Percentiles rank a stretch among this genome's conserved stretches.
These are phyloP conservation scores for Trichoderma sp. DNA, from an alignment of 2,329 filamentous ascomycete species.

Conservation along the genomic window DNA sequence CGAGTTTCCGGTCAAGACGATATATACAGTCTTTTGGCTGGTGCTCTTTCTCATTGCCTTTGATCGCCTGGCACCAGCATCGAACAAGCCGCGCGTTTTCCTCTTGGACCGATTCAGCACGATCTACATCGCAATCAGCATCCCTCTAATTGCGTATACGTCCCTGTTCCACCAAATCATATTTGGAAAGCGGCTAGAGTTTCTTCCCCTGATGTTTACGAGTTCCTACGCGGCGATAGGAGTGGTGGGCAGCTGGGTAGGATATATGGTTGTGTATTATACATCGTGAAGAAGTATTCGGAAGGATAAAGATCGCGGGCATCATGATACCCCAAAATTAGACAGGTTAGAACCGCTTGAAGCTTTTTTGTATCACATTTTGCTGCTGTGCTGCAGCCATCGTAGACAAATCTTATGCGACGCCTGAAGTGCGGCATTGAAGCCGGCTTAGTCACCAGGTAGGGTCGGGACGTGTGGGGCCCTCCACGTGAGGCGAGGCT, in stretches of 20 bases:
- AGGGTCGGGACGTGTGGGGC: constrained; percentile 31
- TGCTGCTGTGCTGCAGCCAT: not conserved
- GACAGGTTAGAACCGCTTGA: not conserved
- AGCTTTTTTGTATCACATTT: not conserved
- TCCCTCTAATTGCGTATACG: constrained; percentile 86
- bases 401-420: not conserved
- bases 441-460: constrained; percentile 32
- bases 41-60: constrained; percentile 83
- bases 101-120: constrained; percentile 88
- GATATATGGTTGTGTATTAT: constrained; percentile 92
- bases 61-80: constrained; percentile 83
- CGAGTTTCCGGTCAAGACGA: constrained; percentile 91
- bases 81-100: constrained; percentile 78
- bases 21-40: constrained; percentile 92
- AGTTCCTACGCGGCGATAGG: constrained; percentile 92
- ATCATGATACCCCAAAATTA: constrained; percentile 31
- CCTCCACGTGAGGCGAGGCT: constrained; percentile 38
- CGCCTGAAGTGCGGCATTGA: constrained; percentile 14
- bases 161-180: constrained; percentile 80
- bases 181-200: constrained; percentile 82
- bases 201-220: constrained; percentile 94
- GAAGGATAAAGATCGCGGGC: not conserved
- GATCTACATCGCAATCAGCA: constrained; percentile 84
- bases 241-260: constrained; percentile 94
- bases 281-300: constrained; percentile 44